These are phyloP conservation scores for Lactarius vividus DNA, from an alignment of 768 basidiomycete species.

Conservation along the genomic window DNA sequence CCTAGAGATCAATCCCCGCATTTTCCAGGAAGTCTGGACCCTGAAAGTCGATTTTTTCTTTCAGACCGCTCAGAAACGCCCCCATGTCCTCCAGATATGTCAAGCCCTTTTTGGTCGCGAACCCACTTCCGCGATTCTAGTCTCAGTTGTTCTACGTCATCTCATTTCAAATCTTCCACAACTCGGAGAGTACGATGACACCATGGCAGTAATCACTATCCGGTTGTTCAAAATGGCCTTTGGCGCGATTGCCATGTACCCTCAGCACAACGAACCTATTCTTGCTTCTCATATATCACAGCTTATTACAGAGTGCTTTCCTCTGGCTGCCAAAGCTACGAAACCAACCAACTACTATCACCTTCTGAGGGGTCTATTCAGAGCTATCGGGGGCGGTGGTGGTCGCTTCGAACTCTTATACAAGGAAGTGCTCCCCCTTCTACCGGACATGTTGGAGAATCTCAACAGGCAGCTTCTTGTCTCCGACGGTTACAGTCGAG, in stretches of 20 bases:
- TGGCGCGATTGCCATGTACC: conserved; percentile 72
- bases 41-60: conserved; percentile 91
- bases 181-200: conserved; percentile 82
- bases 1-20: conserved; percentile 80
- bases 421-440: conserved; percentile 91
- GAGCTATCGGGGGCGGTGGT: conserved; percentile 87
- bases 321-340: conserved; percentile 85
- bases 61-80: conserved; percentile 70
- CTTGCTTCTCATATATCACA: conserved; percentile 91
- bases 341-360: conserved; percentile 93
- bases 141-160: conserved; percentile 86
- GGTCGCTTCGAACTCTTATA: conserved; percentile 93
- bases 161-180: conserved; percentile 77
- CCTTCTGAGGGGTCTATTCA: conserved; percentile 87
- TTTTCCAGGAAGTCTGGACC: conserved; percentile 96
- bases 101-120: conserved; percentile 82
- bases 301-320: conserved; percentile 94
- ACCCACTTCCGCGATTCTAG: conserved; percentile 69
- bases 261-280: conserved; percentile 81
- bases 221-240: conserved; percentile 96
- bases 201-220: conserved; percentile 78
- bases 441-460: conserved; percentile 96
- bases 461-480: conserved; percentile 86
- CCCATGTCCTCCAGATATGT: conserved; percentile 77
- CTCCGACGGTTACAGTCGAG: conserved; percentile 76